Evolutionary conservation across 148 eudicot species (phyloP), one percentile per base, ranked within the genome.

Genomic region (Silene latifolia): DNA sequence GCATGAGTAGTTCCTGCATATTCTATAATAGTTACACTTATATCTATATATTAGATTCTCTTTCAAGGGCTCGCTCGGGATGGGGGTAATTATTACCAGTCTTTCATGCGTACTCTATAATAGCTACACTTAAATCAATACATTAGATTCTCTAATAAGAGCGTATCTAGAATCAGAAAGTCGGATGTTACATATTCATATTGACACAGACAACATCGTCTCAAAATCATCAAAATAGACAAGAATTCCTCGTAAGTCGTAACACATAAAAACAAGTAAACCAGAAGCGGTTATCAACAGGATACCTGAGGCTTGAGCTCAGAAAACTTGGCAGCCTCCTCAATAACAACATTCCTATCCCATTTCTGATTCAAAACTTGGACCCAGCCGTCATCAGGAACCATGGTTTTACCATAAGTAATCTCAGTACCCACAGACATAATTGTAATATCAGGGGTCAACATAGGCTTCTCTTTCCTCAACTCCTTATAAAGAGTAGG

Each of bases 351-450:
- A 74, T 78, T 65, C 85, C 74, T 82, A 74, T 89, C 89, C 93
- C 93, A 89, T 63, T 85, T 87, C 32, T 84, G 82, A 80, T 87
- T 87, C 80, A 89, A 72, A 51, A 61, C 75, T 8, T 85, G 80
- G 70, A 85, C 83, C 93, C 93, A 89, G 19, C 93, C 93, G 15
- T 85, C 67, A 78, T 89, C 93, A 4, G 90, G 93, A 65, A 87
- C 87, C 90, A 89, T 89, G 0, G 74, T 53, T 79, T 85, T 85
- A 47, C 93, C 93, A 85, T 89, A 89, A 0, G 90, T 89, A 61
- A 89, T 89, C 87, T 89, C 93, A 53, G 93, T 89, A 70, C 93
- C 93, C 67, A 89, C 93, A 46, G 93, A 89, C 89, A 87, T 83
- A 51, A 89, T 87, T 20, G 93, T 87, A 57, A 89, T 84, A 81